phyloP scores from a whole-genome alignment of 1,284 basidiomycete species.

The Sporisorium iseilematis-ciliati region DNA sequence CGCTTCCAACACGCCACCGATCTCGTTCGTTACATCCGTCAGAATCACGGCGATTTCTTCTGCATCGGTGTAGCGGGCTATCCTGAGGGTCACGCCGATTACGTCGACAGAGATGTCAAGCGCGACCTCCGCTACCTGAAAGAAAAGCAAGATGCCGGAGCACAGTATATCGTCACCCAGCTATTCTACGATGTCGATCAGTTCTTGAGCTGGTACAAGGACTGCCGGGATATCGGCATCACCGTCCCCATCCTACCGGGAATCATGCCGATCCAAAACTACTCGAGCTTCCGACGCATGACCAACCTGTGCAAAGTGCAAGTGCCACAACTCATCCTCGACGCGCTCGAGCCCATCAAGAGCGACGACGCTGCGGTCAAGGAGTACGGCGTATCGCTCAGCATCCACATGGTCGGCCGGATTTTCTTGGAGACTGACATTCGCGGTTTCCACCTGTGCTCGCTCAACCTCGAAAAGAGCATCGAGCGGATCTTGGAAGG shows the following conservation, averaged over 20 bases:
- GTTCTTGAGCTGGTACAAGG: slow-evolving; percentile 57
- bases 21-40: slow-evolving; percentile 89
- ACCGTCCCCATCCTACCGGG: slow-evolving; percentile 91
- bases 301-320: slow-evolving; percentile 87
- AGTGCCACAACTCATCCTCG: slow-evolving; percentile 80
- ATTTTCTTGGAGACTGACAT: slow-evolving; percentile 77
- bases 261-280: slow-evolving; percentile 98
- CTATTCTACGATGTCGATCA: slow-evolving; percentile 92
- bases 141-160: slow-evolving; percentile 92
- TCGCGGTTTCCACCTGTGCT: slow-evolving; percentile 92
- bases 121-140: slow-evolving; percentile 84
- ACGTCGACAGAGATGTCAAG: slow-evolving; percentile 76
- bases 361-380: slow-evolving; percentile 88
- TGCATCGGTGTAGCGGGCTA: slow-evolving; percentile 95
- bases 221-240: slow-evolving; percentile 77
- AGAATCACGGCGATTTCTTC: slow-evolving; percentile 86
- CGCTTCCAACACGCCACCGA: slow-evolving; percentile 89
- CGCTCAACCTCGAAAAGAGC: slow-evolving; percentile 96
- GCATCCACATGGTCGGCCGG: slow-evolving; percentile 78
- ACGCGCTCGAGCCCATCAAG: slow-evolving; percentile 79
- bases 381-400: slow-evolving; percentile 77
- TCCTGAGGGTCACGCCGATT: slow-evolving; percentile 83
- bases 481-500: slow-evolving; percentile 83
- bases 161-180: slow-evolving; percentile 95
- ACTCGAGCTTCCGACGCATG: slow-evolving; percentile 89